A percentile compares a stretch with the other conserved stretches of the same genome.
Conservation (phyloP, 768 basidiomycete species). For the Podaxis sp. region DNA sequence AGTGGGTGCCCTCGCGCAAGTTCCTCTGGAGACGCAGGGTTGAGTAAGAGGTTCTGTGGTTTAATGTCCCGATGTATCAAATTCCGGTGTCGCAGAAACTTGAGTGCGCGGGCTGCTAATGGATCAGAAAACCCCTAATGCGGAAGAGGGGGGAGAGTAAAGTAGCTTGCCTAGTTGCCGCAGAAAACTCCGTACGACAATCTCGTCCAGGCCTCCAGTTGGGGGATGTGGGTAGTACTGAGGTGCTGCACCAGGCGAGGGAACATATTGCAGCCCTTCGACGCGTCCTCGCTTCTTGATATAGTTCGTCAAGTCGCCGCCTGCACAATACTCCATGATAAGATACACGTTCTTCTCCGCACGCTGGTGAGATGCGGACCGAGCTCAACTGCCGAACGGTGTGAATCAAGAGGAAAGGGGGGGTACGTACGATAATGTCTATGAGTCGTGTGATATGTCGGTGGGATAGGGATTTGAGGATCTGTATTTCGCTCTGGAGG, state of each 20-base stretch:
- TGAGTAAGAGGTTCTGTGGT: constrained; percentile 93
- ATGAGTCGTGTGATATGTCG: constrained; percentile 89
- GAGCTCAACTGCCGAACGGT: constrained; percentile 10
- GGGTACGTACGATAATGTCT: constrained; percentile 75
- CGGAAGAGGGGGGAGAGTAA: neutral
- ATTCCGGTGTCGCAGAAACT: constrained; percentile 83
- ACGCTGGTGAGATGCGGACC: constrained; percentile 37
- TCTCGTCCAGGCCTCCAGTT: constrained; percentile 86
- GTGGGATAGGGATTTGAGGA: constrained; percentile 90
- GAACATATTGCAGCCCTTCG: constrained; percentile 80
- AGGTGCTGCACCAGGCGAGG: constrained; percentile 60
- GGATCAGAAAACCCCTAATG: neutral
- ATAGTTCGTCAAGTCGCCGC: constrained; percentile 93
- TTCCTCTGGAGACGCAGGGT: constrained; percentile 75
- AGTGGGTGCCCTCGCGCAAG: constrained; percentile 83
- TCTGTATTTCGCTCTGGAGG: constrained; percentile 96
- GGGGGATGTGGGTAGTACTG: constrained; percentile 91
- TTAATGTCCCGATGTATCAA: constrained; percentile 98
- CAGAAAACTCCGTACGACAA: constrained; percentile 87
- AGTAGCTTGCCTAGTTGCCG: constrained; percentile 71
- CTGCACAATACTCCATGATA: constrained; percentile 96
- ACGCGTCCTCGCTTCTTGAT: constrained; percentile 97
- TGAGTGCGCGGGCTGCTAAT: constrained; percentile 80
- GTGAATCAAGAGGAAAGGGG: constrained; percentile 14
- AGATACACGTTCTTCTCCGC: constrained; percentile 83